Evolutionary conservation across 345 rosid genomes (phyloP), one percentile per base, ranked within the genome.

Genomic region (Aurinia saxatilis): DNA sequence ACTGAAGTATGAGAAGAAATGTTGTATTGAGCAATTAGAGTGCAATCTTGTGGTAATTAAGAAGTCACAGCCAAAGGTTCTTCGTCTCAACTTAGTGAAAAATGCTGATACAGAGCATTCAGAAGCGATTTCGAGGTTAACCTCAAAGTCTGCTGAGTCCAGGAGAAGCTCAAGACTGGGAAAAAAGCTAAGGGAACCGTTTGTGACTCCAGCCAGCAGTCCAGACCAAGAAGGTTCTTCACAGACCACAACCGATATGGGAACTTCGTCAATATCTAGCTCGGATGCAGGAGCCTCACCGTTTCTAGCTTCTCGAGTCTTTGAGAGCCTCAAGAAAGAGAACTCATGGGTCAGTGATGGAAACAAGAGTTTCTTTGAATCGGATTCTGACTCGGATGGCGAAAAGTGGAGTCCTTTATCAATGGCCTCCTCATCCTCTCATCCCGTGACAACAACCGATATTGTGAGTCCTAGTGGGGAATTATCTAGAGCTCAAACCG

Each of bases 1-100:
- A 60, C 74, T 93, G 21, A 90, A 83, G 72, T 82, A 85, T 29
- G 99, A 93, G 80, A 88, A 79, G 55, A 90, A 76, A 65, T 73
- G 78, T 46, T 90, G 99, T 72, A 78, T 87, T 77, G 95, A 84
- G 46, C 84, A 93, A 68, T 75, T 93, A 63, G 90, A 84, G 46
- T 93, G 99, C 78, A 93, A 93, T 74, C 83, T 93, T 45, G 97
- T 90, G 72, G 87, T 85, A 23, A 93, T 90, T 76, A 85, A 87
- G 66, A 82, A 86, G 61, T 84, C 97, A 60, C 87, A 80, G 60
- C 83, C 99, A 10, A 90, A 87, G 58, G 88, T 93, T 70, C 84
- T 93, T 57, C 96, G 99, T 48, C 77, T 93, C 73, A 90, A 87
- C 72, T 71, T 93, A 79, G 79, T 83, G 59, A 95, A 86, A 75